Evolutionary conservation across 148 eudicot genomes (phyloP).

Genomic region (Amaranthus hypochondriacus): DNA sequence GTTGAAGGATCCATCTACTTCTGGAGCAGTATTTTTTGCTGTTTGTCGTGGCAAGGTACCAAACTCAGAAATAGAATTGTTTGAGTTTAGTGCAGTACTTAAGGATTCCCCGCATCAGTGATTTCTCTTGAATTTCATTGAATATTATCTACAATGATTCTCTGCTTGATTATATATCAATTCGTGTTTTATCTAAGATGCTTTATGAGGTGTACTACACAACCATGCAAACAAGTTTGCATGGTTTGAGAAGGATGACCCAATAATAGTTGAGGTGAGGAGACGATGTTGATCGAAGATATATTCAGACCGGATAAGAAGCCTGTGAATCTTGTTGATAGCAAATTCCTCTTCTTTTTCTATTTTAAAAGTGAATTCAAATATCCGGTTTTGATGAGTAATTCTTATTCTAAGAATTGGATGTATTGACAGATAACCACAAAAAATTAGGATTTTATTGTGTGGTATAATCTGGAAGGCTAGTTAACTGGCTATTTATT

Average conservation of each 20-base stretch:
- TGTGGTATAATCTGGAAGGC: background rate
- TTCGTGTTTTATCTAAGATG: background rate
- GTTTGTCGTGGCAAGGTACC: slow-evolving; percentile 98
- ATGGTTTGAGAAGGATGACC: background rate
- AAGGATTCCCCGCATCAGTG: background rate
- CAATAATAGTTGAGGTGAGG: background rate
- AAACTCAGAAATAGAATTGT: slow-evolving; percentile 1
- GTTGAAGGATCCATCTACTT: slow-evolving; percentile 64
- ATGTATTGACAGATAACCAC: background rate
- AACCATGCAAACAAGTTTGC: background rate
- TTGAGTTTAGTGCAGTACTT: background rate
- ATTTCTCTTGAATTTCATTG: background rate
- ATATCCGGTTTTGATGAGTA: background rate
- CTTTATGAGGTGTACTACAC: background rate
- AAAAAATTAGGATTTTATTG: background rate
- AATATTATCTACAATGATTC: background rate
- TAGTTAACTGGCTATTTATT: background rate
- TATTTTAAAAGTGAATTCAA: background rate
- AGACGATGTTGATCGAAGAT: background rate
- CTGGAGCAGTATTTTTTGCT: slow-evolving; percentile 94
- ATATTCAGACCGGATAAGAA: background rate
- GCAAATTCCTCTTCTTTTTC: background rate
- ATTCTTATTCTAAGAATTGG: background rate
- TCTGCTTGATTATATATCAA: background rate
- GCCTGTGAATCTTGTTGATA: background rate